Evolutionary conservation across 768 basidiomycete species (phyloP).

Genomic region (Tulasnella sp.): DNA sequence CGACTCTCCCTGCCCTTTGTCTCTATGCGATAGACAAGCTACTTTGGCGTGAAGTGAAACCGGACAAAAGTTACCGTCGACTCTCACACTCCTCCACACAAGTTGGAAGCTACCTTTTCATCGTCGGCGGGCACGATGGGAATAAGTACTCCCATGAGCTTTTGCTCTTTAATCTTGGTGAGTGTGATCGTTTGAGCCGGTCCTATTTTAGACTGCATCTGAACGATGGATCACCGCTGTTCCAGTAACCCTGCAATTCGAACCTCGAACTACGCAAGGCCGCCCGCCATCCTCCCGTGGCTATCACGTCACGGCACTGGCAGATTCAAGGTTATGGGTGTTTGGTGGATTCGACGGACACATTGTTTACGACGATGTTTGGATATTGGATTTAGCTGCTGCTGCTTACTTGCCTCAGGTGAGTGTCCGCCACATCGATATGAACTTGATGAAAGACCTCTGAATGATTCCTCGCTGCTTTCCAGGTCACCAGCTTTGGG

Average conservation of each 20-base stretch:
- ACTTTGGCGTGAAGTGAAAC: slow-evolving; percentile 25
- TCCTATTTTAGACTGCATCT: background rate
- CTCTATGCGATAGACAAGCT: slow-evolving; percentile 23
- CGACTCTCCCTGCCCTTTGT: background rate
- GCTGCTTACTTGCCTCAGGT: slow-evolving; percentile 86
- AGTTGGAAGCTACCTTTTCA: slow-evolving; percentile 85
- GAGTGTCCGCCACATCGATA: background rate
- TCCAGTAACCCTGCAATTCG: slow-evolving; percentile 75
- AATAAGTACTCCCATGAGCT: slow-evolving; percentile 56
- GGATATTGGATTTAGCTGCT: slow-evolving; percentile 75
- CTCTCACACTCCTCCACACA: slow-evolving; percentile 80
- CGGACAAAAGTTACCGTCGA: slow-evolving; percentile 39
- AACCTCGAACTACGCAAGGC: slow-evolving; percentile 56
- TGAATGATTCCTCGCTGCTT: background rate
- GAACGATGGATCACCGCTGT: background rate
- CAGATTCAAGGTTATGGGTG: slow-evolving; percentile 75
- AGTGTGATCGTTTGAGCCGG: slow-evolving; percentile 7
- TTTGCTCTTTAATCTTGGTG: slow-evolving; percentile 79
- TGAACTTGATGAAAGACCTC: background rate
- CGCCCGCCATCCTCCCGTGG: slow-evolving; percentile 62
- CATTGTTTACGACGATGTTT: slow-evolving; percentile 67
- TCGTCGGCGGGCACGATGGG: slow-evolving; percentile 83
- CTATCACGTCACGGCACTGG: slow-evolving; percentile 71
- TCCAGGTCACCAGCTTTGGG: slow-evolving; percentile 43
- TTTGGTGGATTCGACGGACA: slow-evolving; percentile 63